These are phyloP conservation scores for Symbiotaphrina buchneri DNA, from an alignment of 495 filamentous ascomycete species.

Conservation along the genomic window DNA sequence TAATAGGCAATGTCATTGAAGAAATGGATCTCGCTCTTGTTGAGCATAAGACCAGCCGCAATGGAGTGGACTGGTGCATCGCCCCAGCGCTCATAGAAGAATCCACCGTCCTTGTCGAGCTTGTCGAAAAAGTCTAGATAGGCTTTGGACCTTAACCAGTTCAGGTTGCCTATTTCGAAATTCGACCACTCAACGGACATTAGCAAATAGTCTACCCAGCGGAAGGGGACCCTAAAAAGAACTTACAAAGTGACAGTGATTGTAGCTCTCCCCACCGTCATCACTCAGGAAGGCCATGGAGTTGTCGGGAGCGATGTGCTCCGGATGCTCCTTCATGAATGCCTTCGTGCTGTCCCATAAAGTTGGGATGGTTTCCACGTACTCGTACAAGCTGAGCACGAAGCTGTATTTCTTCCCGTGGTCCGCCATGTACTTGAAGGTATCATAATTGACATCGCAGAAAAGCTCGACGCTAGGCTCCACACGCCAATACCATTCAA, in stretches of 20 bases:
- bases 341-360: slow-evolving; percentile 85
- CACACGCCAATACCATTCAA: slow-evolving; percentile 86
- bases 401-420: slow-evolving; percentile 84
- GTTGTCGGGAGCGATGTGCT: slow-evolving; percentile 69
- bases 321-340: slow-evolving; percentile 71
- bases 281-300: slow-evolving; percentile 82
- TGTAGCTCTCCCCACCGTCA: slow-evolving; percentile 74
- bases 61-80: slow-evolving; percentile 92
- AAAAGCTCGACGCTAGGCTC: slow-evolving; percentile 75
- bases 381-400: slow-evolving; percentile 79
- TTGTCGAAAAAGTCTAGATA: slow-evolving; percentile 66
- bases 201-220: not conserved
- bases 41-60: slow-evolving; percentile 61
- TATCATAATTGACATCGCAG: slow-evolving; percentile 67
- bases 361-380: slow-evolving; percentile 84
- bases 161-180: slow-evolving; percentile 68
- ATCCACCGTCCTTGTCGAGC: slow-evolving; percentile 63
- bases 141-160: slow-evolving; percentile 60
- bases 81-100: slow-evolving; percentile 89
- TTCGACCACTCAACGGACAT: slow-evolving; percentile 52
- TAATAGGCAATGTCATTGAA: slow-evolving; percentile 98
- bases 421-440: slow-evolving; percentile 73
- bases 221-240: slow-evolving; percentile 1
- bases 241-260: slow-evolving; percentile 90
- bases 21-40: slow-evolving; percentile 89